Conservation (phyloP, 495 filamentous ascomycete species). For the Hyphodiscus hymeniophilus region DNA sequence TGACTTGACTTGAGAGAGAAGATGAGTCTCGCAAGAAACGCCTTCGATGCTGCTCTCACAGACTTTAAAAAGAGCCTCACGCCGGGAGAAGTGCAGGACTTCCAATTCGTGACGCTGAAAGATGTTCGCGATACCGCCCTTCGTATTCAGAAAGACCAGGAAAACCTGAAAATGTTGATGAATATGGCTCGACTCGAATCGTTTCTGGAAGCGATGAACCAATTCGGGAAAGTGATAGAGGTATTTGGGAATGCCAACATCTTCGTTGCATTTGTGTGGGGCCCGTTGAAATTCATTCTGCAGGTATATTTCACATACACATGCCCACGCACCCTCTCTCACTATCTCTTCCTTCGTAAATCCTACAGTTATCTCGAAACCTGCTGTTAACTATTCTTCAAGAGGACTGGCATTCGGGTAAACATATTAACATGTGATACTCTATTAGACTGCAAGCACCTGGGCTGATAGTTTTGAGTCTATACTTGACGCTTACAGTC, state of each 20-base stretch:
- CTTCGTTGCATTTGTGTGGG: constrained; percentile 34
- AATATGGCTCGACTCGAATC: constrained; percentile 28
- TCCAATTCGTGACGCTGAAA: constrained; percentile 11
- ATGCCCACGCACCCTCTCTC: too few relatives aligned
- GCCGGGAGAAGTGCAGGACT: constrained; percentile 6
- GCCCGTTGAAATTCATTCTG: constrained; percentile 24
- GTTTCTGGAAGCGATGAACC: constrained; percentile 34
- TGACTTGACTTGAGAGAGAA: too few relatives aligned
- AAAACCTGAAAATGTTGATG: constrained; percentile 24
- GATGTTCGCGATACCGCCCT: constrained; percentile 17
- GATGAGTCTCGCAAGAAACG: not conserved
- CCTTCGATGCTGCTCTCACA: constrained; percentile 10
- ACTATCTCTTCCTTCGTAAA: not conserved
- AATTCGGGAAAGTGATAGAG: constrained; percentile 30
- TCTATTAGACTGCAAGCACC: constrained; percentile 1
- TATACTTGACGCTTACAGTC: constrained; percentile 33
- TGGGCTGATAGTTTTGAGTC: constrained; percentile 25
- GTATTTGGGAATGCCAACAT: constrained; percentile 26
- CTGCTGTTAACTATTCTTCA: not conserved
- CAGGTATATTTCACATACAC: too few relatives aligned
- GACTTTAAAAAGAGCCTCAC: constrained; percentile 5
- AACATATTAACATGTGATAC: too few relatives aligned
- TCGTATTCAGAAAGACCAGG: constrained; percentile 30
- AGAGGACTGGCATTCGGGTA: not conserved
- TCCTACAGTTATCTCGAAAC: not conserved